These are phyloP conservation scores for Passalora sequoiae DNA, from an alignment of 2,329 filamentous ascomycete genomes.

Conservation along the genomic window DNA sequence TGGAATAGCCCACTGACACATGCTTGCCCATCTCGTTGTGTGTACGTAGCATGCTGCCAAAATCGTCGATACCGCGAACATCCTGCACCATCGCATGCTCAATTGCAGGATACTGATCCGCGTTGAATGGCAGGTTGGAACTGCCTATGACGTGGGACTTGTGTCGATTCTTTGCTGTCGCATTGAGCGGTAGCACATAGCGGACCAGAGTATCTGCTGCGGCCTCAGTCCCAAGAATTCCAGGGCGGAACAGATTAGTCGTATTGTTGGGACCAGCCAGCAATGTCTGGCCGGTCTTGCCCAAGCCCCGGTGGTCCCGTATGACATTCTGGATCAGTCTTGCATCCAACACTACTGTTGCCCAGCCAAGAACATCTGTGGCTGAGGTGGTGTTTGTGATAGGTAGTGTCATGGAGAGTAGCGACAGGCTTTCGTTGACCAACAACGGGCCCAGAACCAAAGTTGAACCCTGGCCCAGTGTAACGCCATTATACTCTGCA, in stretches of 20 bases:
- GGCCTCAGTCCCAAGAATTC: conserved; percentile 26
- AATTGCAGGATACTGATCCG: conserved; percentile 60
- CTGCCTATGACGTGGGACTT: conserved; percentile 32
- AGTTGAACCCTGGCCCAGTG: conserved; percentile 46
- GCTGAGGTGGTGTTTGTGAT: conserved; percentile 62
- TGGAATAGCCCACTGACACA: conserved; percentile 77
- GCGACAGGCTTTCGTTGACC: conserved; percentile 66
- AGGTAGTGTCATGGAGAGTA: conserved; percentile 76
- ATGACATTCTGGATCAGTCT: conserved; percentile 58
- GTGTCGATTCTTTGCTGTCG: conserved; percentile 26
- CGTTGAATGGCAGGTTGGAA: conserved; percentile 52
- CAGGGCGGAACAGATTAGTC: conserved; percentile 53
- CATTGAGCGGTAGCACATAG: conserved; percentile 29
- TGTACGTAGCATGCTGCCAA: conserved; percentile 56
- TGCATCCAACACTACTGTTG: conserved; percentile 70
- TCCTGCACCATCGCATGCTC: conserved; percentile 52
- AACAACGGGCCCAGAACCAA: conserved; percentile 71
- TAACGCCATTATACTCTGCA: conserved; percentile 41
- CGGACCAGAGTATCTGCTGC: conserved; percentile 23
- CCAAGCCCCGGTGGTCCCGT: conserved; percentile 63
- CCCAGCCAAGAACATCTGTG: conserved; percentile 65
- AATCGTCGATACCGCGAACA: conserved; percentile 47
- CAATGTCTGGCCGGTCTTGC: conserved; percentile 64
- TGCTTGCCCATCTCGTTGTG: conserved; percentile 63
- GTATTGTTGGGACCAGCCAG: conserved; percentile 62